Evolutionary conservation across 768 basidiomycete genomes (phyloP), one percentile per base, ranked within the genome.

Genomic region (Mycena vulgaris): DNA sequence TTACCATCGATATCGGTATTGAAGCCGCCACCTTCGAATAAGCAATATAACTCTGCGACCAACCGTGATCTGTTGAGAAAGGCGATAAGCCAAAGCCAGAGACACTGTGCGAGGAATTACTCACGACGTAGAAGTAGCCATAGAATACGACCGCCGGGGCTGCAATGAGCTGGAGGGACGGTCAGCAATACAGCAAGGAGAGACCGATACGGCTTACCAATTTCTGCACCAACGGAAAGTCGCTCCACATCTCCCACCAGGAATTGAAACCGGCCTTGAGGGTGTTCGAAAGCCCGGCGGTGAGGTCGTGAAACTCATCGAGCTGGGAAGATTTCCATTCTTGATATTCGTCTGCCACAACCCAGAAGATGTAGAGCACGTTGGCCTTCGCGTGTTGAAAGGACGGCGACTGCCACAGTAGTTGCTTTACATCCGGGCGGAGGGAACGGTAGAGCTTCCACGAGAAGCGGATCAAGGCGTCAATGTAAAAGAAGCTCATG

Each of bases 121-220:
- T 37, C 39, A 58, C 56, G 37, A 40, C 5, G 25, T 42, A 42
- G 37, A 40, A 58, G 56, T 58, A 42, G 56, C 23, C 37, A 25
- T 58, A 58, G 11, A 58, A 58, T 13, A 42, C 28, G 9, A 27
- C 25, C 8, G 27, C 27, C 16, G 56, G 56, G 6, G 39, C 56
- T 21, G 21, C 39, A 23, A 58, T 58, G 56, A 58, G 14, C 56
- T 58, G 14, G 3, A 25, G 19, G 56, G 27, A 25, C 10, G 55
- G 23, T 42, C 25, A 58, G 16, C 2, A 14, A 14, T 7, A 27
- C 6, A 30, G n/a, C 23, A n/a, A 51, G 27, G 16, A 30, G 14
- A 11, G 28, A 16, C 2, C 27, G 8, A 30, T 13, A 14, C 27
- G 27, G 16, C 51, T 31, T 23, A 52, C 51, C 16, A 52, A 31